Evolutionary conservation across 371 early-diverging fungal species (phyloP).

Genomic region (Rhizopus sp.): DNA sequence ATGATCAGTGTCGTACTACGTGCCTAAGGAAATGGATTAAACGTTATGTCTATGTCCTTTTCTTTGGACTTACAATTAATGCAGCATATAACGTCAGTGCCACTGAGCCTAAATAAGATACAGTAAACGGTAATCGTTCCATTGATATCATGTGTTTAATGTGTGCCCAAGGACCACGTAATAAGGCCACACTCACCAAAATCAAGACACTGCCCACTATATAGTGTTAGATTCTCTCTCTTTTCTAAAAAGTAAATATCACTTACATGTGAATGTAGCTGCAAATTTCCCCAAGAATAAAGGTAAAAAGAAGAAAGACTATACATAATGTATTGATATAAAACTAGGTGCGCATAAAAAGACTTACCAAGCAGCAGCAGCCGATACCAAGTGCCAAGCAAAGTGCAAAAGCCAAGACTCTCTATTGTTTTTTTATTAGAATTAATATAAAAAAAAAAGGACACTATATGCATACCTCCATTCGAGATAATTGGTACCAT

Average conservation of each 20-base stretch:
- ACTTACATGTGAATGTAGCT: conserved; percentile 62
- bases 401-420: conserved; percentile 53
- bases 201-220: conserved; percentile 51
- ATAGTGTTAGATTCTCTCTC: not conserved
- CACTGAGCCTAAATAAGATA: conserved; percentile 64
- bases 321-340: not conserved
- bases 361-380: conserved; percentile 45
- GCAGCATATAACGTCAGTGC: conserved; percentile 61
- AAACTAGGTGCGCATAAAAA: not conserved
- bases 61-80: conserved; percentile 47
- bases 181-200: conserved; percentile 60
- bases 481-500: conserved; percentile 54
- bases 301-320: conserved; percentile 55
- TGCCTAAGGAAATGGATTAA: conserved; percentile 27
- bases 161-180: conserved; percentile 67
- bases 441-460: not conserved
- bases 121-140: conserved; percentile 63
- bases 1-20: conserved; percentile 55
- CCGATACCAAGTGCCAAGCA: conserved; percentile 51
- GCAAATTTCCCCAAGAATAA: conserved; percentile 63
- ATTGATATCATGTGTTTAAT: conserved; percentile 59
- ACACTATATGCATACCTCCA: conserved; percentile 36
- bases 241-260: not conserved
- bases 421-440: conserved; percentile 16
- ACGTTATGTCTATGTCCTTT: not conserved